Conservation (phyloP, 2,329 filamentous ascomycete species). For the Lasiodiplodia sp. region DNA sequence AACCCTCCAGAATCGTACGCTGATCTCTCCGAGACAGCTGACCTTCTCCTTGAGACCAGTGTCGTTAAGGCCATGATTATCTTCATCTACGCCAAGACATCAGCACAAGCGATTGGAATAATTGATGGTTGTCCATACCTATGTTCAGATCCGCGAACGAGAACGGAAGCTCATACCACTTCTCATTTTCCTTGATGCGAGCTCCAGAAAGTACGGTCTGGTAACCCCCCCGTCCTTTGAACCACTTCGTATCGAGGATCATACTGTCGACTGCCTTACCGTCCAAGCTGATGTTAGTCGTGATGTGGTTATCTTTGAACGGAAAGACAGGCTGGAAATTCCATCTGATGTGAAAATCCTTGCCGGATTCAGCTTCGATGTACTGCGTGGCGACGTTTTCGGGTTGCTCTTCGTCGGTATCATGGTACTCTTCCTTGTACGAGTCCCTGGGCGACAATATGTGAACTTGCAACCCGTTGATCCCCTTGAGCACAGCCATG, state of each 20-base stretch:
- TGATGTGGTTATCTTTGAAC: slow-evolving; percentile 32
- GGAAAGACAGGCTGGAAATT: slow-evolving; percentile 25
- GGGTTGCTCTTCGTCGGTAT: slow-evolving; percentile 28
- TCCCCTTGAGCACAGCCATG: not conserved
- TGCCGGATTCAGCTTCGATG: slow-evolving; percentile 40
- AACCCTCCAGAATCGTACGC: slow-evolving; percentile 32
- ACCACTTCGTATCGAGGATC: not conserved
- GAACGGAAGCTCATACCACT: not conserved
- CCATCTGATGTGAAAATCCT: slow-evolving; percentile 36
- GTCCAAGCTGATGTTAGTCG: slow-evolving; percentile 33
- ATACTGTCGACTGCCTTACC: slow-evolving; percentile 19
- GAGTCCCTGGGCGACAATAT: not conserved
- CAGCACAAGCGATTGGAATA: not conserved
- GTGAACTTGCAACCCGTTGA: not conserved
- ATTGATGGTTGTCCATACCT: not conserved
- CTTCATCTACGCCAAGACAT: not conserved
- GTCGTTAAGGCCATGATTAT: not conserved
- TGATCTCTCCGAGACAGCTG: slow-evolving; percentile 33
- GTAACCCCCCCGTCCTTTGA: not conserved
- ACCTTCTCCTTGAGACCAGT: not conserved
- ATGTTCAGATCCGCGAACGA: slow-evolving; percentile 1
- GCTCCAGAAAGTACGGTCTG: not conserved
- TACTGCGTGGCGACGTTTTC: slow-evolving; percentile 38
- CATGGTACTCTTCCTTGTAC: slow-evolving; percentile 37
- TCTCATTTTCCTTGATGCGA: not conserved